A percentile compares a stretch with the other conserved stretches of the same genome.
Evolutionary conservation across 192 early-diverging fungal species (phyloP).

Genomic region (Podila verticillata): DNA sequence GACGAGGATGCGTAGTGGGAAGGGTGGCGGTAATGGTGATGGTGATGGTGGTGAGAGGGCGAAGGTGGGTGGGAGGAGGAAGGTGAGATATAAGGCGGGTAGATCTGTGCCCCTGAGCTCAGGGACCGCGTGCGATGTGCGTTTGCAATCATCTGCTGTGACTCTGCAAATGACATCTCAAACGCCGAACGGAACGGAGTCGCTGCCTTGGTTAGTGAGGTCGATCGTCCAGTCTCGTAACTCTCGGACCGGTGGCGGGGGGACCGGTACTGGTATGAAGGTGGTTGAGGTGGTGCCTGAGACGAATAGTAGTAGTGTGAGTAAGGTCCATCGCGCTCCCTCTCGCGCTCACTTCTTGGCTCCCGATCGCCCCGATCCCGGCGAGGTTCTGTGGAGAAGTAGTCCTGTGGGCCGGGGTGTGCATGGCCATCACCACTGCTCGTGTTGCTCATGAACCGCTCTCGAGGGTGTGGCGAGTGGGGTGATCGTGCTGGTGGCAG

Average conservation of each 20-base stretch:
- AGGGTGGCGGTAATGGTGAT: not conserved
- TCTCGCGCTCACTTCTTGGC: not conserved
- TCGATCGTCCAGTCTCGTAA: conserved; percentile 39
- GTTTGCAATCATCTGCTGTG: conserved; percentile 19
- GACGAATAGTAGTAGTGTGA: not conserved
- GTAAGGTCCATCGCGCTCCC: not conserved
- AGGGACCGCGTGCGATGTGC: conserved; percentile 39
- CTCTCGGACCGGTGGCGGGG: conserved; percentile 44
- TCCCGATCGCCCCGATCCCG: not conserved
- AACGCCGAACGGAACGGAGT: conserved; percentile 38
- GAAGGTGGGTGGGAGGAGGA: conserved; percentile 1
- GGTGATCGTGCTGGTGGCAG: conserved; percentile 20
- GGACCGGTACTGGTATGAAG: conserved; percentile 10
- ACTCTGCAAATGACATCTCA: conserved; percentile 6
- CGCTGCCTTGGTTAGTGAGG: conserved; percentile 42
- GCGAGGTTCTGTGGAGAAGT: conserved; percentile 1
- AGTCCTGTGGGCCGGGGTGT: conserved; percentile 1
- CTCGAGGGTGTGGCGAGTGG: conserved; percentile 28
- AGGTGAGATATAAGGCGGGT: not conserved
- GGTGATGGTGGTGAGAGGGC: conserved; percentile 2
- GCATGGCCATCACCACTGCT: not conserved
- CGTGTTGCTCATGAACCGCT: not conserved
- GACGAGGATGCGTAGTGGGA: not conserved
- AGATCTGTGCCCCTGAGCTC: conserved; percentile 12
- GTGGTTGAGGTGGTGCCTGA: conserved; percentile 14